A percentile compares a stretch with the other conserved stretches of the same genome.
phyloP scores from a whole-genome alignment of 306 rosid genomes.

The Hippophae tibetana region DNA sequence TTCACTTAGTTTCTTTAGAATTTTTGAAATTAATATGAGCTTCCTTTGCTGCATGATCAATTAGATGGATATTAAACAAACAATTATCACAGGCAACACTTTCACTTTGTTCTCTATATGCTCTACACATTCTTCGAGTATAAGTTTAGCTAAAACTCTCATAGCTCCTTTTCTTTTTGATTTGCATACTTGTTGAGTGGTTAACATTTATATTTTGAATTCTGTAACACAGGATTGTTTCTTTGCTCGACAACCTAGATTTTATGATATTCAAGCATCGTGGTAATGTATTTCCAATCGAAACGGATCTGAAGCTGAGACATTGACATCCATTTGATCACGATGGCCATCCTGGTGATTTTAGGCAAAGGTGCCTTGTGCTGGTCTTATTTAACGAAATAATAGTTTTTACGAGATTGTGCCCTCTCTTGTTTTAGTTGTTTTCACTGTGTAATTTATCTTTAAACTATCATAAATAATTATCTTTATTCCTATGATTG shows the following conservation, averaged over 20 bases:
- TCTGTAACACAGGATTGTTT: constrained; percentile 56
- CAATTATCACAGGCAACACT: no score
- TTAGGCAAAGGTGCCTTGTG: constrained; percentile 7
- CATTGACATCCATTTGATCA: constrained; percentile 24
- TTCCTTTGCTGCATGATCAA: no score
- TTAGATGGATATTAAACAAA: no score
- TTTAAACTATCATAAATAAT: no score
- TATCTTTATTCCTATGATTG: no score
- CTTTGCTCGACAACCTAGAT: constrained; percentile 64
- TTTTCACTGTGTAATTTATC: not conserved
- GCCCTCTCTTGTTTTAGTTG: constrained; percentile 9
- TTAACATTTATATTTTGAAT: constrained; percentile 17
- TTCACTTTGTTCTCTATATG: no score
- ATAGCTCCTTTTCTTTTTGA: no score
- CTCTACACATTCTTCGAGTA: no score
- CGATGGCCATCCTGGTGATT: constrained; percentile 3
- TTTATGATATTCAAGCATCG: constrained; percentile 89
- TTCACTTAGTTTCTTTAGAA: no score
- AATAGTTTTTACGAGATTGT: constrained; percentile 1
- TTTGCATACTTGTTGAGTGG: not conserved
- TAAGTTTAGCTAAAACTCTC: no score
- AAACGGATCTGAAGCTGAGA: constrained; percentile 43
- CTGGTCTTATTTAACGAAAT: constrained; percentile 3
- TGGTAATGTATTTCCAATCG: constrained; percentile 46
- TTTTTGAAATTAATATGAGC: no score